Conservation (phyloP, 2,329 filamentous ascomycete genomes). For the Colletotrichum acutatum region DNA sequence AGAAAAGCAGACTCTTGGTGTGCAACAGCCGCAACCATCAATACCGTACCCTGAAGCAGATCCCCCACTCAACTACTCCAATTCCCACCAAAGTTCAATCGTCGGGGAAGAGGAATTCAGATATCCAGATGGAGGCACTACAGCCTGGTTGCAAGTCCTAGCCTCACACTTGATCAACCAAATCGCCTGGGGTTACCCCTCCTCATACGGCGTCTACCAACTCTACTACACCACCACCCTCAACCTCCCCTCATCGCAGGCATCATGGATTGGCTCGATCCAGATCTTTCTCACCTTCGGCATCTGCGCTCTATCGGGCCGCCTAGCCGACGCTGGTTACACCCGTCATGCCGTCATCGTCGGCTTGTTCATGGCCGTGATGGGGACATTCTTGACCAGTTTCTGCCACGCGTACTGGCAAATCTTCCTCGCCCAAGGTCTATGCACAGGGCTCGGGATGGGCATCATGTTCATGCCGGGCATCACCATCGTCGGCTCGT, state of each 20-base stretch:
- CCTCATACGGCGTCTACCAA: constrained; percentile 49
- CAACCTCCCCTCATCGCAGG: constrained; percentile 45
- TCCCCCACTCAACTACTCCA: too few species aligned
- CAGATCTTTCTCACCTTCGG: constrained; percentile 56
- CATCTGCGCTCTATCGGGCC: constrained; percentile 53
- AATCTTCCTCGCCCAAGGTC: constrained; percentile 62
- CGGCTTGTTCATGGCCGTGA: constrained; percentile 54
- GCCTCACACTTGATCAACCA: too few species aligned
- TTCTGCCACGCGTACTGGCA: constrained; percentile 57
- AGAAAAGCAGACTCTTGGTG: too few species aligned
- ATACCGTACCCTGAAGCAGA: too few species aligned
- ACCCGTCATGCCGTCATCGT: constrained; percentile 45
- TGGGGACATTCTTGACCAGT: constrained; percentile 59
- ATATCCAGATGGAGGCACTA: too few species aligned
- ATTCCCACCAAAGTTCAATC: too few species aligned
- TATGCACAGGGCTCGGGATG: constrained; percentile 67
- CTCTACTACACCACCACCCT: constrained; percentile 51
- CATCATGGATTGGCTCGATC: constrained; percentile 62
- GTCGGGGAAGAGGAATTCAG: too few species aligned
- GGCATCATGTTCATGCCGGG: constrained; percentile 66
- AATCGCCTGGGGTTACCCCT: too few species aligned
- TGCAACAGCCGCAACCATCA: too few species aligned
- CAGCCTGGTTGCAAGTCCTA: too few species aligned
- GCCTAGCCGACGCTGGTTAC: constrained; percentile 55
- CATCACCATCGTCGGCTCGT: constrained; percentile 66